Base-by-base conservation (phyloP, 805 yeast genomes). In the Saccharomycopsis olivae region DNA sequence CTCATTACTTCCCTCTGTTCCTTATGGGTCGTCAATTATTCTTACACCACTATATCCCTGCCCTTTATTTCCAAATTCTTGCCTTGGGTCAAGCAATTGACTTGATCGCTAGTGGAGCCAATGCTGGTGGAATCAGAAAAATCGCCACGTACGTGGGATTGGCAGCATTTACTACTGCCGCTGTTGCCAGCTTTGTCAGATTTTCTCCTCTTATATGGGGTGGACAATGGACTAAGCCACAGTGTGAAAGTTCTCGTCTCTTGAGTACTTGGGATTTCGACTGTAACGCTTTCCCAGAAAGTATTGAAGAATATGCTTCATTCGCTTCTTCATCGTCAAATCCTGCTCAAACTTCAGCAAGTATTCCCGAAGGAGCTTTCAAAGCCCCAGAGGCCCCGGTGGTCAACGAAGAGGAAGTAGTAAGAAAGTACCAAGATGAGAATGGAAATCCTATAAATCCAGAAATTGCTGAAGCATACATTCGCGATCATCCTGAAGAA, bases 21-120 rank as follows among this genome's bases (percentile, higher is more conserved):
- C 66, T 88, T 52, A 88, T 89, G 96, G 71, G 74, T 47, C 80
- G 96, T 65, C 96, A 88, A 62, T 80, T 84, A 57, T 88, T 89
- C 65, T 69, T 88, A 58, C 96, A 88, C 56, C 97, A 88, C 61
- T 87, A 87, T 56, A 65, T 92, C 49, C 97, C 98, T 27, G 85
- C 97, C 2, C 71, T 85, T 39, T 92, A 86, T 64, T 92, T 92
- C 60, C 92, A 86, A 35, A 66, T 84, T 39, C 66, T 85, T 48
- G 84, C 80, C 2, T 63, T 85, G 38, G 83, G 82, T n/a, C 88
- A 81, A 47, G 63, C 69, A 40, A 60, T 77, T 35, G 83, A 78
- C 48, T 59, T 75, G 40, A 48, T 71, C 25, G 59, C 65, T 46
- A 56, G 58, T 19, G 61, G 57, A 35, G n/a, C n/a, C n/a, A n/a